phyloP scores from a whole-genome alignment of 257 asterid genomes.

The Lavandula angustifolia region DNA sequence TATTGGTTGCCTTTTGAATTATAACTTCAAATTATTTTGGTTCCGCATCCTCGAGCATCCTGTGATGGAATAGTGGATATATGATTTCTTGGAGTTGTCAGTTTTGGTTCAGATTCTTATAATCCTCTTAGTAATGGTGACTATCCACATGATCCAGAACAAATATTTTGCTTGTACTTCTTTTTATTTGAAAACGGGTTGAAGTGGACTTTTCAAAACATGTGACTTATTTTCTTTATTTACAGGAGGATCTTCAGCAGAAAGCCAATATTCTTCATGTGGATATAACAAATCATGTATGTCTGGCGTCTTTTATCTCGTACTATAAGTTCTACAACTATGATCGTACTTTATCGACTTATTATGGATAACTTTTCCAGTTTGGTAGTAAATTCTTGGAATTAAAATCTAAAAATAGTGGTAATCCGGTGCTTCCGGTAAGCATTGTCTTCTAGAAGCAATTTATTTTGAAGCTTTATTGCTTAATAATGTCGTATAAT shows the following conservation, averaged over 20 bases:
- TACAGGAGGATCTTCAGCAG: conserved; percentile 72
- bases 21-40: neutral
- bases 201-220: conserved; percentile 20
- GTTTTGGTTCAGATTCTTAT: neutral
- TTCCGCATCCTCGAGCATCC: neutral
- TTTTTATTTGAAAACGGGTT: neutral
- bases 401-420: neutral
- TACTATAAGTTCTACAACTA: conserved; percentile 21
- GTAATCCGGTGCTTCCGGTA: neutral
- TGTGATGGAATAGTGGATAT: neutral
- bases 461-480: conserved; percentile 1
- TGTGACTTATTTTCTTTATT: conserved; percentile 26
- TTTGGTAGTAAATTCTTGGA: conserved; percentile 8
- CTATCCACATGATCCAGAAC: neutral
- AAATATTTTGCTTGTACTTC: neutral
- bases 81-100: neutral
- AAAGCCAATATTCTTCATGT: conserved; percentile 69
- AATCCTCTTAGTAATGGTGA: neutral
- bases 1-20: neutral
- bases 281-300: conserved; percentile 75
- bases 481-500: conserved; percentile 13
- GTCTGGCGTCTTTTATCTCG: conserved; percentile 22
- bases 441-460: conserved; percentile 8
- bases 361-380: neutral
- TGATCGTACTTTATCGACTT: neutral